phyloP scores from a whole-genome alignment of 2,329 filamentous ascomycete genomes.

The Hymenoscyphus infarciens region DNA sequence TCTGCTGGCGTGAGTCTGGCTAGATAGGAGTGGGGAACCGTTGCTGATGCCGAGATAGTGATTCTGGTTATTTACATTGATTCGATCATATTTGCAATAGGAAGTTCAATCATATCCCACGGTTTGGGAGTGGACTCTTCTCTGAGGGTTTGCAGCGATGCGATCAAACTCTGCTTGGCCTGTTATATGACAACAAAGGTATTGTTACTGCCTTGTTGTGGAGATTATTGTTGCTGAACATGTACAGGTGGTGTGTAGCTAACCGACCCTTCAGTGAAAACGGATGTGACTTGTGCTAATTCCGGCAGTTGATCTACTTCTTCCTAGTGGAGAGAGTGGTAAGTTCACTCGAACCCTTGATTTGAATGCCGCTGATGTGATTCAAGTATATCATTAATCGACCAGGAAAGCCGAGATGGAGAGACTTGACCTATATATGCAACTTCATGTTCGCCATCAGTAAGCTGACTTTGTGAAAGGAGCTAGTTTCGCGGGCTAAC shows the following conservation, averaged over 20 bases:
- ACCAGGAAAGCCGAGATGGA: conserved; percentile 47
- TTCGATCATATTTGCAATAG: conserved; percentile 57
- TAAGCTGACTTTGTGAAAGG: conserved; percentile 25
- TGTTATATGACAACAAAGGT: conserved; percentile 64
- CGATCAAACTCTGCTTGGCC: conserved; percentile 57
- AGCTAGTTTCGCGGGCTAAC: conserved; percentile 6
- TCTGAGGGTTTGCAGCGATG: conserved; percentile 49
- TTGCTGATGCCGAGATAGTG: conserved; percentile 40
- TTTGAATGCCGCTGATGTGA: neutral
- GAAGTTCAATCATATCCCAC: conserved; percentile 53
- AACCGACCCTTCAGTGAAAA: neutral
- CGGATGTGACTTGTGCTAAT: conserved; percentile 6
- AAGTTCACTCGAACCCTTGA: conserved; percentile 3
- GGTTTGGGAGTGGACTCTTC: conserved; percentile 54
- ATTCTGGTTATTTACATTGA: conserved; percentile 58
- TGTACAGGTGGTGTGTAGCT: conserved; percentile 9
- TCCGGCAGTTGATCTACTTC: conserved; percentile 50
- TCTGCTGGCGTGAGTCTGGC: conserved; percentile 30
- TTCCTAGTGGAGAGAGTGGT: conserved; percentile 64
- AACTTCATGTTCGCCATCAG: conserved; percentile 57
- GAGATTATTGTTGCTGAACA: conserved; percentile 3
- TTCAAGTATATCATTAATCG: conserved; percentile 49
- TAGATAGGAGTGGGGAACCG: neutral
- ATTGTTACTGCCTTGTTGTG: conserved; percentile 10
- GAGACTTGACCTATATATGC: conserved; percentile 57